Percentiles rank a stretch among this genome's conserved stretches.
phyloP scores from a whole-genome alignment of 2,329 filamentous ascomycete species.

The Epichloe elymi region DNA sequence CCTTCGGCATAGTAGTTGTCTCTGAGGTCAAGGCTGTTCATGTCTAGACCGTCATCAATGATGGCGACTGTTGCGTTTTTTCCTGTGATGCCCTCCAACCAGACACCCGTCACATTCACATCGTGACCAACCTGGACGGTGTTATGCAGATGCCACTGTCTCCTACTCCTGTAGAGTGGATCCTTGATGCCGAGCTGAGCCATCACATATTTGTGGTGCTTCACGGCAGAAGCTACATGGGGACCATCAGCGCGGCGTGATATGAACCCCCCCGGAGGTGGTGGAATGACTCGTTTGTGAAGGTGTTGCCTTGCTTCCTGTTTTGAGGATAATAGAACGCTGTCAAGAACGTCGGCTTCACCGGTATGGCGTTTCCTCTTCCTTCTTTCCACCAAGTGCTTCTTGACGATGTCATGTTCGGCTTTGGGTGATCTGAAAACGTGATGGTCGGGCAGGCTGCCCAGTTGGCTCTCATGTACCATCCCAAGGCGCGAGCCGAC shows the following conservation, averaged over 20 bases:
- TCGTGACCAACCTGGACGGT: constrained; percentile 71
- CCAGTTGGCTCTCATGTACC: constrained; percentile 67
- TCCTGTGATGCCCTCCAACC: constrained; percentile 82
- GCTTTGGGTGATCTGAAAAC: constrained; percentile 65
- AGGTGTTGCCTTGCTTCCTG: constrained; percentile 39
- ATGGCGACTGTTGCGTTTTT: constrained; percentile 83
- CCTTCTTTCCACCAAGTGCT: constrained; percentile 38
- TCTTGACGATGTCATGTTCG: constrained; percentile 44
- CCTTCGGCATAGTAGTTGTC: constrained; percentile 88
- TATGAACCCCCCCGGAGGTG: constrained; percentile 18
- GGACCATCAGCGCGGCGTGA: constrained; percentile 7
- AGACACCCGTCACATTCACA: constrained; percentile 89
- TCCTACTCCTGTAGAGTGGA: constrained; percentile 74
- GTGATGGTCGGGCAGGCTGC: constrained; percentile 68
- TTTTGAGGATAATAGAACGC: constrained; percentile 69
- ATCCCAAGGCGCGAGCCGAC: constrained; percentile 64
- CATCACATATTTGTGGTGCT: constrained; percentile 47
- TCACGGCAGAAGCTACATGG: constrained; percentile 30
- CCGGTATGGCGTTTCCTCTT: constrained; percentile 47
- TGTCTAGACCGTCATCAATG: constrained; percentile 90
- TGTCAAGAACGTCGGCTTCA: constrained; percentile 50
- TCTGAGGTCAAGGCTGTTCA: constrained; percentile 86
- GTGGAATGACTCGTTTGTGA: constrained; percentile 37
- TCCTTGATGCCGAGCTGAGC: constrained; percentile 62
- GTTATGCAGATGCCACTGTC: constrained; percentile 96